Evolutionary conservation across 352 stramenopile genomes (phyloP), one percentile per base, ranked within the genome.

Genomic region (Phytophthora capsici): DNA sequence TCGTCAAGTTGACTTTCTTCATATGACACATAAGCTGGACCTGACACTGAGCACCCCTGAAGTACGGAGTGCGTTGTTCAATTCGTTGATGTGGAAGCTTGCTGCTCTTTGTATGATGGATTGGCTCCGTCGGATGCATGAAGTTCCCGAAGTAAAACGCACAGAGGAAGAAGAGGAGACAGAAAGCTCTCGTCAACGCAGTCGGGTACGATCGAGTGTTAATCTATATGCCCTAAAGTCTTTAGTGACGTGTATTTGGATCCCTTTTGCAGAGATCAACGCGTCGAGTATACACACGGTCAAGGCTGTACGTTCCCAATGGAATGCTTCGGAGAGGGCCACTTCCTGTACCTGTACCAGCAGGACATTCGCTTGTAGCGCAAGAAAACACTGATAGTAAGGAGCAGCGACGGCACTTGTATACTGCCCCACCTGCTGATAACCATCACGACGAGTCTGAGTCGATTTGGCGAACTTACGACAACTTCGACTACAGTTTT

Each of bases 1-100:
- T 13, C 77, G 82, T 10, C 67, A 81, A 32, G 56, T 90, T 13
- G 75, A 84, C 34, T 90, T 90, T 52, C 54, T 90, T 30, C 80
- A 78, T 4, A 61, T 75, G 14, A 38, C 66, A 2, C 71, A 75
- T 14, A 82, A 73, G 52, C 40, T 82, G 14, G 69, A 79, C 14
- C 38, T 66, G 5, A 14, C 41, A n/a, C 20, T 67, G 28, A 57
- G 34, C 4, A 63, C 19, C 2, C 4, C 53, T 19, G 48, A 67
- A 16, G 22, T 62, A 16, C 64, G 71, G 6, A 47, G 48, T 25
- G 32, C 73, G 49, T 48, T 80, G 10, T 71, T 66, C 38, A 70
- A 65, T n/a, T 76, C 72, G 5, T 60, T 88, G 1, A 25, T 86
- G 16, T 87, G 72, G 75, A 90, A 90, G 17, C 45, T 90, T 16